phyloP scores from a whole-genome alignment of 2,329 filamentous ascomycete genomes.

The Cladorrhinum sp. region DNA sequence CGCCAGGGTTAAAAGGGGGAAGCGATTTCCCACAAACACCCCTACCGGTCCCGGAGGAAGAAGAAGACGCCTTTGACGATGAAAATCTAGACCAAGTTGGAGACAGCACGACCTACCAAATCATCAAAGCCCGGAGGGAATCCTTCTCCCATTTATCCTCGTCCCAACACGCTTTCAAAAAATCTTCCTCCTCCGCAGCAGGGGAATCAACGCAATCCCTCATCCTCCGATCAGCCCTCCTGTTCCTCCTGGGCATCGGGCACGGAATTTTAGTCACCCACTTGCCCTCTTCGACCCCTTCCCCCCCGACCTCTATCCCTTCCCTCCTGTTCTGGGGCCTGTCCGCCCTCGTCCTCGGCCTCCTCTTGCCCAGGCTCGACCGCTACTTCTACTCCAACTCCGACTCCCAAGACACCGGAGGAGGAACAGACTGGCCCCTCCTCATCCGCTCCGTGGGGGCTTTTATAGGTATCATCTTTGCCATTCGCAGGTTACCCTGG shows the following conservation, averaged over 20 bases:
- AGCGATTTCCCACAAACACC: constrained; percentile 1
- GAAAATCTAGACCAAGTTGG: constrained; percentile 10
- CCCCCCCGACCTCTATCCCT: constrained; percentile 37
- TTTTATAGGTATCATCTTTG: constrained; percentile 60
- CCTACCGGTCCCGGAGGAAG: neutral
- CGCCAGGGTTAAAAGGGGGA: constrained; percentile 39
- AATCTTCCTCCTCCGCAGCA: constrained; percentile 2
- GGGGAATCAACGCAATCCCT: constrained; percentile 49
- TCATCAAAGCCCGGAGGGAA: neutral
- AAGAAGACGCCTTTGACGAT: constrained; percentile 4
- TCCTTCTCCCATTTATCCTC: neutral
- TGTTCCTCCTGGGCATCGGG: constrained; percentile 75
- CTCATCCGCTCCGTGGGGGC: constrained; percentile 57
- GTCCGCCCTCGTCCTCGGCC: constrained; percentile 73
- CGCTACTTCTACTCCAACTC: constrained; percentile 46
- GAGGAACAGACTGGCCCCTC: constrained; percentile 75
- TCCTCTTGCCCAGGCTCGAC: constrained; percentile 81
- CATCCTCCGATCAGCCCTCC: constrained; percentile 55
- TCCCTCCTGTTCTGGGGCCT: constrained; percentile 82
- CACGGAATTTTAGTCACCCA: constrained; percentile 81
- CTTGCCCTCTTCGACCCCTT: constrained; percentile 60
- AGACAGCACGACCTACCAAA: neutral
- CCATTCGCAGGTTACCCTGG: constrained; percentile 88
- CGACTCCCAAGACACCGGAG: constrained; percentile 36
- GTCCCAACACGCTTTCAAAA: too few relatives aligned